A percentile compares a stretch with the other conserved stretches of the same genome.
Conservation (phyloP, 371 early-diverging fungal species). For the Smittium mucronatum region DNA sequence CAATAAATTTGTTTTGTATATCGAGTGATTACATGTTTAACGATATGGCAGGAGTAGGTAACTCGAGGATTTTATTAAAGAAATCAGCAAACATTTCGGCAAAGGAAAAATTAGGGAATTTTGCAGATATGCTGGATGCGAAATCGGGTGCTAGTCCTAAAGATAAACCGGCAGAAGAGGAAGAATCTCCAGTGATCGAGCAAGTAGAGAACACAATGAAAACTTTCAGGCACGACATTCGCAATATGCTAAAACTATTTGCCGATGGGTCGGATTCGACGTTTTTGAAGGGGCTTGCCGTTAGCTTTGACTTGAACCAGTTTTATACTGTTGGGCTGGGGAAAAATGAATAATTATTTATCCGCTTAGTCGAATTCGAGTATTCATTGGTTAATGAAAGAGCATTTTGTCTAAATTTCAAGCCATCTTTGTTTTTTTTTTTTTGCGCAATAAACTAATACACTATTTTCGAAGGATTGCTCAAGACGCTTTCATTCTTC, state of each 20-base stretch:
- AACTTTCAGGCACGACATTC: conserved; percentile 7
- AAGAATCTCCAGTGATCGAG: background rate
- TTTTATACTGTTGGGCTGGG: conserved; percentile 5
- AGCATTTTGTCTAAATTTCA: no score
- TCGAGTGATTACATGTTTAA: conserved; percentile 15
- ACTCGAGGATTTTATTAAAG: background rate
- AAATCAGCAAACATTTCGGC: background rate
- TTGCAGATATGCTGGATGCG: background rate
- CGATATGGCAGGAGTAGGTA: background rate
- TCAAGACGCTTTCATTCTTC: no score
- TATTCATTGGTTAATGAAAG: no score
- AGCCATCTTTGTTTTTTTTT: no score
- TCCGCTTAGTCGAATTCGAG: no score
- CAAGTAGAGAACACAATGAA: conserved; percentile 10
- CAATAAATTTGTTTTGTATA: conserved; percentile 33
- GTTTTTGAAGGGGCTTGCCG: conserved; percentile 9
- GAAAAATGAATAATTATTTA: background rate
- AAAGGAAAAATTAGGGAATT: background rate
- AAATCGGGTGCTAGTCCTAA: background rate
- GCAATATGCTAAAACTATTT: conserved; percentile 5
- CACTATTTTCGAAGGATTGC: no score
- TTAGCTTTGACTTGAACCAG: conserved; percentile 10
- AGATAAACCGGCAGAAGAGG: background rate
- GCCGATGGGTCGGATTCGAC: background rate
- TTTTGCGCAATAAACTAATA: no score